These are phyloP conservation scores for Neurospora crassa DNA, from an alignment of 2,329 filamentous ascomycete genomes.

Conservation along the genomic window DNA sequence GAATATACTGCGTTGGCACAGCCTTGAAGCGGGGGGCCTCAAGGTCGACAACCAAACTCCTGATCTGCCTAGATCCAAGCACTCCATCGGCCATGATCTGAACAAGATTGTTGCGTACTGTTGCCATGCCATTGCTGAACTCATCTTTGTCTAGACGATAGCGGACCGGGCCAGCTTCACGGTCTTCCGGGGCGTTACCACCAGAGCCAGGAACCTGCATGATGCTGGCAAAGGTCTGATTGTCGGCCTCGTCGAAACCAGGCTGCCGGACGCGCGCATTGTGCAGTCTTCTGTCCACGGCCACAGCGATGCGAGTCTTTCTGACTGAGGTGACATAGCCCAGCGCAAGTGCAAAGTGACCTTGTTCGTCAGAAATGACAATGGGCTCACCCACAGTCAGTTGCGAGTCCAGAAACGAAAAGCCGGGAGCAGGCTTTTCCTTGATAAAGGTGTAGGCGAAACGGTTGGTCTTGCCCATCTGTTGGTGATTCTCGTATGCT, in stretches of 20 bases:
- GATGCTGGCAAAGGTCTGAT: conserved; percentile 83
- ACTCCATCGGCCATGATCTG: conserved; percentile 79
- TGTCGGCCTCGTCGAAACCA: conserved; percentile 65
- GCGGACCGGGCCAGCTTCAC: conserved; percentile 48
- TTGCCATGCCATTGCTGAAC: conserved; percentile 96
- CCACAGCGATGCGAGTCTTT: conserved; percentile 70
- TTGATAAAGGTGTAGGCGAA: conserved; percentile 82
- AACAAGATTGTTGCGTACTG: conserved; percentile 85
- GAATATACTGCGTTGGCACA: conserved; percentile 50
- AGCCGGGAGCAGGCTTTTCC: conserved; percentile 46
- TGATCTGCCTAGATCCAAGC: conserved; percentile 61
- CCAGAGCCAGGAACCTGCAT: conserved; percentile 57
- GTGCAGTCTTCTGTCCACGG: conserved; percentile 82
- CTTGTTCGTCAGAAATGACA: conserved; percentile 91
- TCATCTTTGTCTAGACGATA: conserved; percentile 96
- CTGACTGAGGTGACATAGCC: conserved; percentile 77
- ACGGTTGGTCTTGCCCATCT: conserved; percentile 78
- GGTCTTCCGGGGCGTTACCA: conserved; percentile 22
- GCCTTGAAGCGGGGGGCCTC: conserved; percentile 64
- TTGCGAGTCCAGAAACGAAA: conserved; percentile 88
- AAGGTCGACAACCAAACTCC: conserved; percentile 72
- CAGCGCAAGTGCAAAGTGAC: conserved; percentile 89
- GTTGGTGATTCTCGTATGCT: conserved; percentile 51
- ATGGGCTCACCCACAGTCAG: conserved; percentile 80
- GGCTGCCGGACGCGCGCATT: conserved; percentile 68